phyloP scores from a whole-genome alignment of 2,329 filamentous ascomycete genomes.

The Elsinoe arachidis region DNA sequence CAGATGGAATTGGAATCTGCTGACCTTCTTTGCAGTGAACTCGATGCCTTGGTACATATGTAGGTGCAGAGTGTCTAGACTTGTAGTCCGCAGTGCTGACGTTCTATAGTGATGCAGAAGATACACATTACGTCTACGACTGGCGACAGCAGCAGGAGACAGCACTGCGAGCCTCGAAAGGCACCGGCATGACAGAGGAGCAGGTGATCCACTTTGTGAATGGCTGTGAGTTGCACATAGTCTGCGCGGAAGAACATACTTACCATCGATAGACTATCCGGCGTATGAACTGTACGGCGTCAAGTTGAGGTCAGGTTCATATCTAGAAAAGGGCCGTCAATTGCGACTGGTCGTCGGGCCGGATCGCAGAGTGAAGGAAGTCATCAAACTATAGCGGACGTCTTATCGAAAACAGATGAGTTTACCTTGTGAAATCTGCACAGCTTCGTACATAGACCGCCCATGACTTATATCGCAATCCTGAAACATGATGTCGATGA shows the following conservation, averaged over 20 bases:
- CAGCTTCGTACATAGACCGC: background rate
- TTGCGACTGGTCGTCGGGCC: slow-evolving; percentile 42
- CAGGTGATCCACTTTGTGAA: slow-evolving; percentile 69
- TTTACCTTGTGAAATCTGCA: background rate
- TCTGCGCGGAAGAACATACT: background rate
- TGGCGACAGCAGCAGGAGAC: slow-evolving; percentile 80
- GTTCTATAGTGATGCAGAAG: slow-evolving; percentile 52
- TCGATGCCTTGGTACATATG: slow-evolving; percentile 59
- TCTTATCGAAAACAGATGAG: background rate
- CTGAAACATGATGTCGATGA: too few species aligned
- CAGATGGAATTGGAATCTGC: background rate
- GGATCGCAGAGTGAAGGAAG: slow-evolving; percentile 33
- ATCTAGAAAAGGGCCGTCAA: slow-evolving; percentile 37
- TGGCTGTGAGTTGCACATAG: slow-evolving; percentile 40
- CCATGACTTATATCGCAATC: too few species aligned
- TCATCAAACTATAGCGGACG: background rate
- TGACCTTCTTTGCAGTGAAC: slow-evolving; percentile 32
- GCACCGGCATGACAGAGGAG: slow-evolving; percentile 72
- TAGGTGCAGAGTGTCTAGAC: slow-evolving; percentile 30
- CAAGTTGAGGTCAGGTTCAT: slow-evolving; percentile 41
- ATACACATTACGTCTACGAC: slow-evolving; percentile 67
- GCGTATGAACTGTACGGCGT: slow-evolving; percentile 50
- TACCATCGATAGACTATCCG: slow-evolving; percentile 33
- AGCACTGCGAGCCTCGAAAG: slow-evolving; percentile 55
- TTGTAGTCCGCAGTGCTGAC: slow-evolving; percentile 4